phyloP scores from a whole-genome alignment of 371 early-diverging fungal genomes.

The Syncephalastrum sp. region DNA sequence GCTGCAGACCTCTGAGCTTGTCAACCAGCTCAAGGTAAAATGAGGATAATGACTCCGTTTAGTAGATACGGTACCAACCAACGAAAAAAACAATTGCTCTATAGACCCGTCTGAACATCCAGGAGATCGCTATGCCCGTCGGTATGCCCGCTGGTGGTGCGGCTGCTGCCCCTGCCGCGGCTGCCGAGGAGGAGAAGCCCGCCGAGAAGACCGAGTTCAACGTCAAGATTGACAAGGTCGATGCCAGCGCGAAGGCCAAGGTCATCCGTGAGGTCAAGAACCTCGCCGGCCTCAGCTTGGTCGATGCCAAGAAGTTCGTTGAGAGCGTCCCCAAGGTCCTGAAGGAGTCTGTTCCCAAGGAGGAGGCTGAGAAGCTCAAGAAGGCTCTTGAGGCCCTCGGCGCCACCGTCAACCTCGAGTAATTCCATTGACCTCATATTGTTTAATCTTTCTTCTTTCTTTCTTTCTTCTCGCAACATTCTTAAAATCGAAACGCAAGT shows the following conservation, averaged over 20 bases:
- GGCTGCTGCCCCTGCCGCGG: slow-evolving; percentile 62
- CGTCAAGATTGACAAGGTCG: slow-evolving; percentile 95
- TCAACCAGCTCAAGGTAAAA: slow-evolving; percentile 82
- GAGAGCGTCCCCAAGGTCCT: slow-evolving; percentile 96
- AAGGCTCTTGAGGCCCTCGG: slow-evolving; percentile 92
- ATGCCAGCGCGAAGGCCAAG: slow-evolving; percentile 95
- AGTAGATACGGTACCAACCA: neutral
- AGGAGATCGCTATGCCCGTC: slow-evolving; percentile 88
- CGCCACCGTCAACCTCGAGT: slow-evolving; percentile 91
- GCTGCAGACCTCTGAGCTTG: slow-evolving; percentile 89
- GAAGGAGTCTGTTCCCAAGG: slow-evolving; percentile 89
- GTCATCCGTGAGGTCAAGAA: slow-evolving; percentile 97
- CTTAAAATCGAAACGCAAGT: too few species aligned
- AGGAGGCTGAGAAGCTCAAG: slow-evolving; percentile 97
- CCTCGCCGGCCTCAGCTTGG: slow-evolving; percentile 91
- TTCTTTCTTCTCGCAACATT: slow-evolving; percentile 1
- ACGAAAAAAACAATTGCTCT: neutral
- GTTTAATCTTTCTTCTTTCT: slow-evolving; percentile 7
- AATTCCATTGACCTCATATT: slow-evolving; percentile 24
- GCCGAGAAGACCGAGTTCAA: slow-evolving; percentile 92
- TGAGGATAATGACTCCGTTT: neutral
- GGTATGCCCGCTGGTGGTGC: slow-evolving; percentile 67
- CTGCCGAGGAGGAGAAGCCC: slow-evolving; percentile 79
- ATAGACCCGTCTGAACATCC: slow-evolving; percentile 87
- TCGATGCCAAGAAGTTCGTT: slow-evolving; percentile 99